phyloP scores from a whole-genome alignment of 2,329 filamentous ascomycete species.

The Coniosporium uncinatum region DNA sequence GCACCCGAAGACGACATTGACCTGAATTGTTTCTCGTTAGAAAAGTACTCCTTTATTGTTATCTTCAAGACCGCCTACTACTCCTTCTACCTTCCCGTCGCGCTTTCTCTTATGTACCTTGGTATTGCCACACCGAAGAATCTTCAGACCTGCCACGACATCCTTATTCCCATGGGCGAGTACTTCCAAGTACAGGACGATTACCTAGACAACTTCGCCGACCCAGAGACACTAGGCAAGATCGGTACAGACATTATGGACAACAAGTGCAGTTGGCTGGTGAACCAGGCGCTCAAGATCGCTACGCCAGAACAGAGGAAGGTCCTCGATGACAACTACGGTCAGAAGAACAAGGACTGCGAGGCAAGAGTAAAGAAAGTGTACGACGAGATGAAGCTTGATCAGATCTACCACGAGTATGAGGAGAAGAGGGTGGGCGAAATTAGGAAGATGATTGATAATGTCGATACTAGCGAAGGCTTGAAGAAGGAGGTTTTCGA shows the following conservation, averaged over 20 bases:
- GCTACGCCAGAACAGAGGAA: slow-evolving; percentile 81
- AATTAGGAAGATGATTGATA: slow-evolving; percentile 67
- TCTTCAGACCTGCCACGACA: slow-evolving; percentile 82
- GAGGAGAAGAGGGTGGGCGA: slow-evolving; percentile 85
- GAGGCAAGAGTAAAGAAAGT: slow-evolving; percentile 87
- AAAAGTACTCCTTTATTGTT: slow-evolving; percentile 98
- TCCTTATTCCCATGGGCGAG: slow-evolving; percentile 94
- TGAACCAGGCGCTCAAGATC: slow-evolving; percentile 87
- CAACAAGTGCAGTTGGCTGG: slow-evolving; percentile 99
- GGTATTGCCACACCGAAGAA: slow-evolving; percentile 83
- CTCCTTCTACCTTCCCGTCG: slow-evolving; percentile 97
- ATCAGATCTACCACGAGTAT: slow-evolving; percentile 80
- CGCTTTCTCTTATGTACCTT: slow-evolving; percentile 80
- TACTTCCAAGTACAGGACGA: slow-evolving; percentile 99
- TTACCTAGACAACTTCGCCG: slow-evolving; percentile 96
- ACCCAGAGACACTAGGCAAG: slow-evolving; percentile 92
- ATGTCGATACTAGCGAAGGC: slow-evolving; percentile 80
- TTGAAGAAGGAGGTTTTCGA: slow-evolving; percentile 90
- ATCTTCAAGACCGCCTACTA: slow-evolving; percentile 99
- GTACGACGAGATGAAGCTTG: slow-evolving; percentile 79
- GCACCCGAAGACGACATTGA: slow-evolving; percentile 92
- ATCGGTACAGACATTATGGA: slow-evolving; percentile 98
- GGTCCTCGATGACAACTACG: slow-evolving; percentile 89
- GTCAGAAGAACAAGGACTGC: slow-evolving; percentile 77
- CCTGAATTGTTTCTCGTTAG: slow-evolving; percentile 90